Evolutionary conservation across 2,329 filamentous ascomycete species (phyloP), one percentile per base, ranked within the genome.

Genomic region (Apiospora sp.): DNA sequence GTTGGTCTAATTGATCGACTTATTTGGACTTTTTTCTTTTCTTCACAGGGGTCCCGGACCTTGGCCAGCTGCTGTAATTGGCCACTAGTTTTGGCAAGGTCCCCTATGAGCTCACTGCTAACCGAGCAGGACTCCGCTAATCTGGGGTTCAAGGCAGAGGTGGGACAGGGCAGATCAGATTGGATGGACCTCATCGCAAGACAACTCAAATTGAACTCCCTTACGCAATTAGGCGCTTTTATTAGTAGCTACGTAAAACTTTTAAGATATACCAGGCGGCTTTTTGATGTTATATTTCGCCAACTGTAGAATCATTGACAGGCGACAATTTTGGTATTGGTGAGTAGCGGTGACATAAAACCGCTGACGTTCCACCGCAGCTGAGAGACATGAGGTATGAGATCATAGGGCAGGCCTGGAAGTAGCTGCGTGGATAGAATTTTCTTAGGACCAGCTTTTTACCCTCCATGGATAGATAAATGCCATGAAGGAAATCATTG

Each of bases 101-200:
- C 58, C 58, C 58, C 58, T 64, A 64, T 64, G 58, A 64, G 58
- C 58, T 64, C 58, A 64, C 58, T 64, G 58, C 58, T 34, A n/a
- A 24, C 58, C 34, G 58, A 41, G 19, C 58, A 64, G 34, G 58
- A 41, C 27, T 64, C 58, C 58, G 58, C 34, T 64, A 64, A 64
- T 64, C 58, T 64, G 58, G 58, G 58, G 58, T 64, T 19, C 3
- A 34, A 22, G 54, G 51, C 10, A 30, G 24, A 54, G 24, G 51
- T 54, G 51, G 51, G 24, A 61, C 54, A 34, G 51, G 51, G 51
- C 51, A 30, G 51, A 58, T 24, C n/a, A 24, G 49, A 14, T 27
- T 27, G n/a, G 49, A 48, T 48, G 44, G 46, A n/a, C 46, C 46
- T 49, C 46, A 49, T 49, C 46, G 46, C 19, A n/a, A 51, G 49